A percentile compares a stretch with the other conserved stretches of the same genome.
phyloP scores from a whole-genome alignment of 1,284 basidiomycete species.

The Lignosus rhinocerotis region DNA sequence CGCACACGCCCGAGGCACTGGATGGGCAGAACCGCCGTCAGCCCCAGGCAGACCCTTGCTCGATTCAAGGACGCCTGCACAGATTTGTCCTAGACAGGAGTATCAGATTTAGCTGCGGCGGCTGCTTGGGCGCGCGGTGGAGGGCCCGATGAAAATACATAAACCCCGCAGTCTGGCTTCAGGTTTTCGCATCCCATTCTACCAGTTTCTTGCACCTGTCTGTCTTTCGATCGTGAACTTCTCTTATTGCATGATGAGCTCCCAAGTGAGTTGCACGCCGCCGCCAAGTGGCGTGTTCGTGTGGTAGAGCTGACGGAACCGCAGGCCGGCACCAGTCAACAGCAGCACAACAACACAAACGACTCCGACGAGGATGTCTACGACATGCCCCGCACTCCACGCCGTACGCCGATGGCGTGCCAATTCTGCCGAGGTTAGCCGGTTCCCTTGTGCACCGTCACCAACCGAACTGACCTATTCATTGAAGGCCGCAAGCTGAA shows the following conservation, averaged over 20 bases:
- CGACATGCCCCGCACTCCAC: constrained; percentile 32
- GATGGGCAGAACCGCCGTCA: background rate
- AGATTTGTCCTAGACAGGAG: constrained; percentile 1
- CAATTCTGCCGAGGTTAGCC: constrained; percentile 33
- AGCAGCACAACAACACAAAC: constrained; percentile 19
- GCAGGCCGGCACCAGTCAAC: constrained; percentile 11
- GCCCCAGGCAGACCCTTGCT: background rate
- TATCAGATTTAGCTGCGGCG: constrained; percentile 4
- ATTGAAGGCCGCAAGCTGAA: constrained; percentile 32
- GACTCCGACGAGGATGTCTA: constrained; percentile 34
- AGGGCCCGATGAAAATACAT: background rate
- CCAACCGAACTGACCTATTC: background rate
- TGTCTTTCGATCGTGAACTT: background rate
- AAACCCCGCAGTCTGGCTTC: background rate
- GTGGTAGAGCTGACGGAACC: background rate
- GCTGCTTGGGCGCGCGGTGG: background rate
- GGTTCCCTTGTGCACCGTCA: background rate
- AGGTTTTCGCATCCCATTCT: background rate
- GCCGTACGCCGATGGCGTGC: constrained; percentile 35
- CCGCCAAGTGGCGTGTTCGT: background rate
- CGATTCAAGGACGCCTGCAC: background rate
- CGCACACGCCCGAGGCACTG: background rate
- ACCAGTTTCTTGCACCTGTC: background rate
- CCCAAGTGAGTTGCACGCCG: constrained; percentile 9
- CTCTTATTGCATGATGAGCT: constrained; percentile 11